These are phyloP conservation scores for Fusarium sp. DNA, from an alignment of 2,329 filamentous ascomycete species.

Conservation along the genomic window DNA sequence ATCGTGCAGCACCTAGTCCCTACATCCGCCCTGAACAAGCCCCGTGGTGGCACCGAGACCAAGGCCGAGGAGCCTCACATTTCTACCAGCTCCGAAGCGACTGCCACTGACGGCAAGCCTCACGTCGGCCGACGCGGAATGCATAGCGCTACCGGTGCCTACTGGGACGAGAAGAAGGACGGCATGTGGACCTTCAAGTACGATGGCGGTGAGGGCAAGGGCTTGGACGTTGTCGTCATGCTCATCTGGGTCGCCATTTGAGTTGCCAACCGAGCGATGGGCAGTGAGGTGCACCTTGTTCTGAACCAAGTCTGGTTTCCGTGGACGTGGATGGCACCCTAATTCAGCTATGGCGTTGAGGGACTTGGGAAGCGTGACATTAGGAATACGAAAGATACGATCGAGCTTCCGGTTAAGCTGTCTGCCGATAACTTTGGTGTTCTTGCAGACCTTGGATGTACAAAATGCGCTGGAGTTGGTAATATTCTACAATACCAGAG, in stretches of 20 bases:
- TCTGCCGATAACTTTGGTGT: conserved; percentile 39
- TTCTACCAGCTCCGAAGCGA: conserved; percentile 67
- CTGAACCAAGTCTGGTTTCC: conserved; percentile 26
- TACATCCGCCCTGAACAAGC: conserved; percentile 73
- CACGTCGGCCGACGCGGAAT: conserved; percentile 88
- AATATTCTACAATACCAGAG: conserved; percentile 33
- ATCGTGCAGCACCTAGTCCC: conserved; percentile 94
- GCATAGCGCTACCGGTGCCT: conserved; percentile 87
- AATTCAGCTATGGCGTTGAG: conserved; percentile 49
- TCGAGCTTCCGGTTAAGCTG: conserved; percentile 44
- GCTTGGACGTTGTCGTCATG: conserved; percentile 77
- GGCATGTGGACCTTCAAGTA: conserved; percentile 93
- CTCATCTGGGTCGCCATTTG: conserved; percentile 83
- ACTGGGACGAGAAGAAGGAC: conserved; percentile 92
- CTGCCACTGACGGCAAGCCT: conserved; percentile 73
- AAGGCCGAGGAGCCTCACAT: conserved; percentile 65
- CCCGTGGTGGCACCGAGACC: conserved; percentile 64
- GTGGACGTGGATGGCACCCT: conserved; percentile 40
- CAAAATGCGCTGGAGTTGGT: conserved; percentile 43
- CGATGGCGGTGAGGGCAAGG: conserved; percentile 75
- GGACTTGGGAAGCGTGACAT: conserved; percentile 48
- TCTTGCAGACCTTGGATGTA: conserved; percentile 49
- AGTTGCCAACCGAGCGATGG: conserved; percentile 13
- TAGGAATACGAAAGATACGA: conserved; percentile 45
- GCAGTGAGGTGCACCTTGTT: conserved; percentile 18